Percentiles rank a stretch among this genome's conserved stretches.
phyloP scores from a whole-genome alignment of 768 basidiomycete species.

The Russula emetica region DNA sequence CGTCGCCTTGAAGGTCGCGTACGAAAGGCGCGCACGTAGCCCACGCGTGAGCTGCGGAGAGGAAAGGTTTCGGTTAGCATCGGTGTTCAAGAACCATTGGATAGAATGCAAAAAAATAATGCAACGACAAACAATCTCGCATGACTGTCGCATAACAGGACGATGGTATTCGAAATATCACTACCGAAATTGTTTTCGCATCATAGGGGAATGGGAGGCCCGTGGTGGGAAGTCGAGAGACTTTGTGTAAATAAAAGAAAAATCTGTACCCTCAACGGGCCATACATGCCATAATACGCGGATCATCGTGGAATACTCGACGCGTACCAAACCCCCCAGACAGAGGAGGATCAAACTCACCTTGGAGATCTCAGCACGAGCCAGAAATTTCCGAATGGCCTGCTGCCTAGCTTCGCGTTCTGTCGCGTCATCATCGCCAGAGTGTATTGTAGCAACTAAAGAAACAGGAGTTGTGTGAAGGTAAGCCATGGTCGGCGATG shows the following conservation, averaged over 20 bases:
- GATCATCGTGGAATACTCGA: conserved; percentile 17
- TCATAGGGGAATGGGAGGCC: neutral
- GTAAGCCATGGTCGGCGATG: conserved; percentile 70
- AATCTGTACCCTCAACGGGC: neutral
- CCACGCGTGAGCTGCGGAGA: conserved; percentile 68
- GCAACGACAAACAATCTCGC: conserved; percentile 9
- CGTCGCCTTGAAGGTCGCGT: conserved; percentile 79
- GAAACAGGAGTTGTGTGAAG: conserved; percentile 43
- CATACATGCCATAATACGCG: conserved; percentile 11
- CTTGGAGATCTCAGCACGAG: conserved; percentile 74
- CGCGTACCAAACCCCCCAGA: conserved; percentile 25
- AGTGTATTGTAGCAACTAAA: conserved; percentile 33
- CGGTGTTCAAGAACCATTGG: neutral
- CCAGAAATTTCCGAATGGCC: conserved; percentile 71
- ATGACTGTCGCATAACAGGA: neutral
- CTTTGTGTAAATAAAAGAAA: neutral
- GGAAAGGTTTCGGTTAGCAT: conserved; percentile 29
- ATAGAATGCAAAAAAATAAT: neutral
- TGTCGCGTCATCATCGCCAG: conserved; percentile 39
- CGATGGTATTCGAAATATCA: conserved; percentile 1
- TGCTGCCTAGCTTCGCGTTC: conserved; percentile 61
- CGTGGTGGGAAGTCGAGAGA: conserved; percentile 1
- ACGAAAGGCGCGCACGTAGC: conserved; percentile 73
- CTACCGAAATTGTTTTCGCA: neutral
- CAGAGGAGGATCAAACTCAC: conserved; percentile 46